Base-by-base conservation (phyloP, 2,329 filamentous ascomycete species). In the Microsporum ferrugineum region DNA sequence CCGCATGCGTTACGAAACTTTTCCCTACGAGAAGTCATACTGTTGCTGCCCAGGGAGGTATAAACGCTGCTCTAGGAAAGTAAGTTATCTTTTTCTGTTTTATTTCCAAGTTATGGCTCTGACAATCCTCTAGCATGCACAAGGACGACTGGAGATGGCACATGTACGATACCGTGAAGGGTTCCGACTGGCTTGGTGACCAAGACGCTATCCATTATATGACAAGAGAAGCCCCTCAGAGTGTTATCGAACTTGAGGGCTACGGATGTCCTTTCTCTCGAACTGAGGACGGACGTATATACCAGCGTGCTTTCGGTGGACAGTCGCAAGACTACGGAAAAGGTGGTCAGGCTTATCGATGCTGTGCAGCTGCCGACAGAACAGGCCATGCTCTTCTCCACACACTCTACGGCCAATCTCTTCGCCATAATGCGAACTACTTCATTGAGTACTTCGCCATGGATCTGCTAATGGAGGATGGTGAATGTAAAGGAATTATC, bases 361-460 rank as follows among this genome's bases (percentile, higher is more conserved):
- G 91, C 83, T 95, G 90, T 76, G 92, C 91, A 76, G 94, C 91
- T 63, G 94, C 92, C 68, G 94, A 99, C 76, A 84, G 92, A 82
- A 97, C 94, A 65, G 94, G 94, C 66, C 94, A 99, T 78, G 94
- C 94, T 71, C 88, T 99, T 68, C 85, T 99, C 59, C 94, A 99
- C 83, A 99, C 94, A 31, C 88, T 99, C 67, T 99, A 97, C 78
- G 94, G 94, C 71, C 92, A 96, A 80, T 96, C 91, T 60, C 84
- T 97, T 64, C 84, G 89, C 73, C 91, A 97, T 83, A 96, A 96
- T 83, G 96, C 92, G 73, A 96, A 96, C 82, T 99, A 96, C 84
- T 97, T 99, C 79, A 96, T 99, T 76, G 94, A 97, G 79, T 97
- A 91, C 83, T 99, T 97, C 76, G 94, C 91, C 70, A 84, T 95